A percentile compares a stretch with the other conserved stretches of the same genome.
Conservation (phyloP, 1,284 basidiomycete genomes). For the Mycosarcoma mackinlayi region DNA sequence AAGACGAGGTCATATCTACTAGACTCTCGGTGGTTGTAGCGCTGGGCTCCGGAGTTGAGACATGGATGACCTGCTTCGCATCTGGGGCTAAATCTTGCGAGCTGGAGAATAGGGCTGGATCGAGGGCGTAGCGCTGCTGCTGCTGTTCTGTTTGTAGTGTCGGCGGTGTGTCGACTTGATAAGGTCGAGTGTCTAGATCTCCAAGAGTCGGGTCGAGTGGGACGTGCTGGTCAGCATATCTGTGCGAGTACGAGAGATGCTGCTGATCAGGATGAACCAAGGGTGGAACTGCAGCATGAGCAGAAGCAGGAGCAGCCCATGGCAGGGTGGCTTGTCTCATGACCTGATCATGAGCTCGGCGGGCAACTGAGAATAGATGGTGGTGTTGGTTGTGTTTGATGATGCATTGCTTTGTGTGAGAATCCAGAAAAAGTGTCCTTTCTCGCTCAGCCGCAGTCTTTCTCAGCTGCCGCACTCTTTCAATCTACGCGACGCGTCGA, state of each 20-base stretch:
- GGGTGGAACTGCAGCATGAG: constrained; percentile 1
- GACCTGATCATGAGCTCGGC: constrained; percentile 16
- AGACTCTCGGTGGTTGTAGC: neutral
- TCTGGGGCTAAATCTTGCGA: constrained; percentile 4
- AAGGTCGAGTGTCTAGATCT: constrained; percentile 10
- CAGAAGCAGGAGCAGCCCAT: constrained; percentile 27
- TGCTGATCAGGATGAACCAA: constrained; percentile 8
- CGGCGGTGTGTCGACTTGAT: neutral
- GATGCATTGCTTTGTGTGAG: neutral
- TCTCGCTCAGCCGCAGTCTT: too few relatives aligned
- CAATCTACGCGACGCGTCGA: constrained; percentile 29
- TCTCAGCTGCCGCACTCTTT: too few relatives aligned
- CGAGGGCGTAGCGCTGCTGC: constrained; percentile 6
- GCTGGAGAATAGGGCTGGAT: constrained; percentile 15
- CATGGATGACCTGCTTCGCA: constrained; percentile 1
- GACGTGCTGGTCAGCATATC: neutral
- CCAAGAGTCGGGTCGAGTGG: constrained; percentile 12
- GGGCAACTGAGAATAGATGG: too few relatives aligned
- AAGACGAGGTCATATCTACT: neutral
- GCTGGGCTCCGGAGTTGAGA: constrained; percentile 8
- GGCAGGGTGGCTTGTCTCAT: constrained; percentile 44
- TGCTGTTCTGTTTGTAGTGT: neutral
- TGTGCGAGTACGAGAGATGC: neutral
- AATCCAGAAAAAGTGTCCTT: neutral
- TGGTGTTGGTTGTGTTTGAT: neutral